Base-by-base conservation (phyloP, 257 asterid species). In the Mentha longifolia region DNA sequence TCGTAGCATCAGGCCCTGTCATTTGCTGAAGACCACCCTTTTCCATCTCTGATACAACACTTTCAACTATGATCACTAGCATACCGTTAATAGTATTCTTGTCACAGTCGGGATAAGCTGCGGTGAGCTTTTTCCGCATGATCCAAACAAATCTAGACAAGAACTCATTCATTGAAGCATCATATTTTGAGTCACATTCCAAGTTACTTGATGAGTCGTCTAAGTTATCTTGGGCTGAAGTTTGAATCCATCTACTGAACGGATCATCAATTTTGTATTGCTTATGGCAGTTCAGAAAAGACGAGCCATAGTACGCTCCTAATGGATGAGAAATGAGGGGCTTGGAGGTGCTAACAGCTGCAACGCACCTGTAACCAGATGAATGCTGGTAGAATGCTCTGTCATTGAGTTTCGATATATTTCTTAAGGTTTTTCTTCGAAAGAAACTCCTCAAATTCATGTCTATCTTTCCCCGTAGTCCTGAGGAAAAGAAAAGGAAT, bases 81-180 rank as follows among this genome's bases (percentile, higher is more conserved):
- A 95, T 95, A 54, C 79, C 87, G 55, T 92, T 87, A 55, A 95
- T 70, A 2, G 95, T 84, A 3, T 66, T 67, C 84, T 86, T 95
- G 71, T 85, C 95, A 74, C 83, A 82, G 1, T 73, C 91, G 1
- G 92, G 89, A 77, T 83, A 95, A 7, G 78, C 88, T 75, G 79
- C 86, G 2, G 41, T 6, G 22, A 91, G 96, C 77, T 80, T 85
- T 68, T 91, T 86, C 17, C 98, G 87, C 98, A 94, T 91, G 56
- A 85, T 78, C 96, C 99, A 91, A 50, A 83, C 93, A 64, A 94
- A 91, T 68, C 98, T 79, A 20, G 97, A 91, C 69, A 94, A 79
- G 81, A 89, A 94, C 72, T 91, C 98, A 22, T 82, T 88, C 85
- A 82, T 78, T 39, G 85, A 19, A 15, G 86, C 84, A 59, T 85